Evolutionary conservation across 2,329 filamentous ascomycete species (phyloP).

Genomic region (Colletotrichum coccodes): DNA sequence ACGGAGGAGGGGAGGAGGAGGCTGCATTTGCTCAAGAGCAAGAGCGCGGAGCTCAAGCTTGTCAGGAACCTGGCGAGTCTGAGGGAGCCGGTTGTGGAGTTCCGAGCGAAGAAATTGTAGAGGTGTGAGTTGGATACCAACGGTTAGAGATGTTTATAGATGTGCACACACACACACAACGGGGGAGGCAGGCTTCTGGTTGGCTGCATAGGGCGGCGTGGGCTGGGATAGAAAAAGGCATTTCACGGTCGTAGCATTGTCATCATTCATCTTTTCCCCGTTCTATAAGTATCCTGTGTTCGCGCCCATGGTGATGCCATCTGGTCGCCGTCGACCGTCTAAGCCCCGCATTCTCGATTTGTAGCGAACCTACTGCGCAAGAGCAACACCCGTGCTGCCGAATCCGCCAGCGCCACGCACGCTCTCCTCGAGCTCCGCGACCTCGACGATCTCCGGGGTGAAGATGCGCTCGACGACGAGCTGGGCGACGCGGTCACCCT

Average conservation of each 20-base stretch:
- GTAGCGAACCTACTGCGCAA: slow-evolving; percentile 15
- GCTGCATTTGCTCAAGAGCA: slow-evolving; percentile 76
- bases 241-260: slow-evolving; percentile 20
- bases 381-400: slow-evolving; percentile 79
- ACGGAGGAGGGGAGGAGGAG: slow-evolving; percentile 63
- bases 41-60: slow-evolving; percentile 88
- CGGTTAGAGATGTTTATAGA: background rate
- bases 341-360: background rate
- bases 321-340: no score
- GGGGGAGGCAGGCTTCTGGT: background rate
- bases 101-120: slow-evolving; percentile 66
- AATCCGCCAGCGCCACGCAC: slow-evolving; percentile 92
- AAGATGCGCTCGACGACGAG: slow-evolving; percentile 94
- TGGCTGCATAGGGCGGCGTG: slow-evolving; percentile 17
- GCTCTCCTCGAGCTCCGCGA: slow-evolving; percentile 88
- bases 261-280: slow-evolving; percentile 25
- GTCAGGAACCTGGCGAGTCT: slow-evolving; percentile 79
- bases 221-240: slow-evolving; percentile 22
- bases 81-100: slow-evolving; percentile 71
- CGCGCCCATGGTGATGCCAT: background rate
- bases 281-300: background rate
- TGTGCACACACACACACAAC: background rate
- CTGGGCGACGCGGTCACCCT: slow-evolving; percentile 93
- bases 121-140: background rate
- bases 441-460: slow-evolving; percentile 91